Percentiles rank a stretch among this genome's conserved stretches.
These are phyloP conservation scores for Marasmius tenuissimus DNA, from an alignment of 1,284 basidiomycete genomes.

Conservation along the genomic window DNA sequence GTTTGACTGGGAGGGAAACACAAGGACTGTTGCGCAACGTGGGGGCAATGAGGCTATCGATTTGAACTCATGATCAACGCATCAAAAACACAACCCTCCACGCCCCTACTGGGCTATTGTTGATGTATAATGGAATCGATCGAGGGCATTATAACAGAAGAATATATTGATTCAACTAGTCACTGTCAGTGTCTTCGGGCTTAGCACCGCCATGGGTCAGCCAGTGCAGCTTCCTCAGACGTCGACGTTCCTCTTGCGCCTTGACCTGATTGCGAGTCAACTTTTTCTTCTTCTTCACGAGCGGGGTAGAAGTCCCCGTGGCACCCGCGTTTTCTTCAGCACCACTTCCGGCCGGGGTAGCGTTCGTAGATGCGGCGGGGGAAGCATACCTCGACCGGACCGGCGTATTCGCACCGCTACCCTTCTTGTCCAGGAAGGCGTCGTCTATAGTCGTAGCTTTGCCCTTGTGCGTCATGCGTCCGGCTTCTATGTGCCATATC, in stretches of 20 bases:
- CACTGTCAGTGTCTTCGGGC: slow-evolving; percentile 79
- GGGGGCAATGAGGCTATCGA: not conserved
- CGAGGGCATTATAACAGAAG: not conserved
- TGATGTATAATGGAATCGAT: not conserved
- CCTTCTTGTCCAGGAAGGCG: slow-evolving; percentile 64
- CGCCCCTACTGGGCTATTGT: not conserved
- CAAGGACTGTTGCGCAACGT: not conserved
- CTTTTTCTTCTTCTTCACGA: slow-evolving; percentile 87
- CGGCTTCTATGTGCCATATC: slow-evolving; percentile 81
- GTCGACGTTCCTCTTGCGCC: slow-evolving; percentile 81
- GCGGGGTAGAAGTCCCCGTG: slow-evolving; percentile 26
- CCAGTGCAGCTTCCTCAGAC: slow-evolving; percentile 82
- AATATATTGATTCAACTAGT: slow-evolving; percentile 28
- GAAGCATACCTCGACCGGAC: slow-evolving; percentile 61
- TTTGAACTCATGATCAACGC: not conserved
- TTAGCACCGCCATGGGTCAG: slow-evolving; percentile 78
- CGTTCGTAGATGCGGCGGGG: slow-evolving; percentile 61
- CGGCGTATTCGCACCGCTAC: slow-evolving; percentile 71
- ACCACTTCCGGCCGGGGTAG: slow-evolving; percentile 72
- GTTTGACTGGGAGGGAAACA: not conserved
- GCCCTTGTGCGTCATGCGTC: slow-evolving; percentile 84
- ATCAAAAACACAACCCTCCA: not conserved
- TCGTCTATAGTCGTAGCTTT: slow-evolving; percentile 87
- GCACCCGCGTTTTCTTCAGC: slow-evolving; percentile 54
- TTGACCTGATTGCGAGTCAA: slow-evolving; percentile 88